These are phyloP conservation scores for Aspergillus sp. DNA, from an alignment of 2,329 filamentous ascomycete genomes.

Conservation along the genomic window DNA sequence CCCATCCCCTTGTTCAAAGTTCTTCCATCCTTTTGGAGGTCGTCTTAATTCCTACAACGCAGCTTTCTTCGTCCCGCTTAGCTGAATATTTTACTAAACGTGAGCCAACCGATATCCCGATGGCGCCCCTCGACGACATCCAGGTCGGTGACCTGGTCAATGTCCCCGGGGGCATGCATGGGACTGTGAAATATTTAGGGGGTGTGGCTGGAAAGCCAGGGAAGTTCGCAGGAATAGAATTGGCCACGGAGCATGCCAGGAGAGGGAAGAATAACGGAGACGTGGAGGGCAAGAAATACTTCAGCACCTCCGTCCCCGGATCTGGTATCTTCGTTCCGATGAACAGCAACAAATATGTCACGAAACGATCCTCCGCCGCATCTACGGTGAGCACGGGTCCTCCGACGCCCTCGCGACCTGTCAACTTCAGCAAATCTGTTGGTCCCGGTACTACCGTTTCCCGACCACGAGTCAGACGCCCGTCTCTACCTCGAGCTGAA, in stretches of 20 bases:
- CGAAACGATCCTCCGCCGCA: conserved; percentile 51
- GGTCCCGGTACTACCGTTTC: conserved; percentile 67
- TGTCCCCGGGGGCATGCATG: conserved; percentile 88
- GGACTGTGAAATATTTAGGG: conserved; percentile 84
- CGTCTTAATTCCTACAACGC: not conserved
- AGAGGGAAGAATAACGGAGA: conserved; percentile 94
- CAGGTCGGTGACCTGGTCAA: conserved; percentile 80
- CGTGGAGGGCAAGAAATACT: conserved; percentile 83
- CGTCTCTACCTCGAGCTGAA: conserved; percentile 80
- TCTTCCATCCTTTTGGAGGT: not conserved
- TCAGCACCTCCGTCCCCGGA: conserved; percentile 69
- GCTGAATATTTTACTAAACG: too few relatives aligned
- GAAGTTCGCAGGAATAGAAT: conserved; percentile 85
- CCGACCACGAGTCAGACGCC: conserved; percentile 61
- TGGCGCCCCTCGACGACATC: conserved; percentile 48
- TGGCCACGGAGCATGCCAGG: conserved; percentile 72
- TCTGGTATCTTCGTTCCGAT: conserved; percentile 92
- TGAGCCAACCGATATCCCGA: conserved; percentile 10
- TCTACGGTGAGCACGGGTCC: conserved; percentile 52
- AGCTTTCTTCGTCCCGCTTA: too few relatives aligned
- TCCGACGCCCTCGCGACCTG: conserved; percentile 61
- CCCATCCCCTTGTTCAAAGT: not conserved
- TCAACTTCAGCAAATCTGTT: conserved; percentile 85
- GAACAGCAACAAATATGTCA: conserved; percentile 62
- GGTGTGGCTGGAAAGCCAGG: conserved; percentile 84